phyloP scores from a whole-genome alignment of 2,329 filamentous ascomycete genomes.

The Coccinonectria pachysandricola region DNA sequence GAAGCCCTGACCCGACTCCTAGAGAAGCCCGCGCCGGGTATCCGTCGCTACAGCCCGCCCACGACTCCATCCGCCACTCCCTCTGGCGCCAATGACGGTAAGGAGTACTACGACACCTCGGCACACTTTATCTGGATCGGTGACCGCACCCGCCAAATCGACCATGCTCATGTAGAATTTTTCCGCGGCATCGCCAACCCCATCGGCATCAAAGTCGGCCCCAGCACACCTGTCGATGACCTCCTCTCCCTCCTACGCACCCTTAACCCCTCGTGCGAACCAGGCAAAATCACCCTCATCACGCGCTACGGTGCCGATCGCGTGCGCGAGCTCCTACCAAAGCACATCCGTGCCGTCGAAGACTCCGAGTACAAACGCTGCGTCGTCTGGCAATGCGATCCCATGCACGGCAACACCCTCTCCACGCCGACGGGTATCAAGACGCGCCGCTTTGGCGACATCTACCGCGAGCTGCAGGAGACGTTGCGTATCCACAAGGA shows the following conservation, averaged over 20 bases:
- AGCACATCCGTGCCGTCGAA: constrained; percentile 83
- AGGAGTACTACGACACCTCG: constrained; percentile 84
- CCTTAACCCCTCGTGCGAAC: constrained; percentile 71
- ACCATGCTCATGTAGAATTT: constrained; percentile 92
- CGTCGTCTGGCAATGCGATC: constrained; percentile 97
- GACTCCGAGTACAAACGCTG: constrained; percentile 54
- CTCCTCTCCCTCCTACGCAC: constrained; percentile 70
- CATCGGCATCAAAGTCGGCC: constrained; percentile 92
- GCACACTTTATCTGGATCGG: constrained; percentile 98
- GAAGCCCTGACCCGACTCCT: constrained; percentile 72
- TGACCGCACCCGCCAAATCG: constrained; percentile 86
- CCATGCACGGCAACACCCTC: constrained; percentile 83
- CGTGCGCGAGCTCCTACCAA: constrained; percentile 65
- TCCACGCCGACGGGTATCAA: constrained; percentile 72
- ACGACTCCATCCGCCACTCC: constrained; percentile 28
- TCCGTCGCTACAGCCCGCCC: constrained; percentile 12
- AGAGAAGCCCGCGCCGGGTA: constrained; percentile 45
- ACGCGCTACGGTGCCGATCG: constrained; percentile 82
- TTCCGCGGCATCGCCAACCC: constrained; percentile 95
- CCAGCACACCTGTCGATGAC: constrained; percentile 67
- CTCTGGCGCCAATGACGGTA: constrained; percentile 25
- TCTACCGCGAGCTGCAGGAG: constrained; percentile 76
- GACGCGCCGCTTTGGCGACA: constrained; percentile 82
- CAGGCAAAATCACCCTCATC: constrained; percentile 92
- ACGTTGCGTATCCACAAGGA: constrained; percentile 78